phyloP scores from a whole-genome alignment of 169 alveolate species.

The Perkinsus olseni region DNA sequence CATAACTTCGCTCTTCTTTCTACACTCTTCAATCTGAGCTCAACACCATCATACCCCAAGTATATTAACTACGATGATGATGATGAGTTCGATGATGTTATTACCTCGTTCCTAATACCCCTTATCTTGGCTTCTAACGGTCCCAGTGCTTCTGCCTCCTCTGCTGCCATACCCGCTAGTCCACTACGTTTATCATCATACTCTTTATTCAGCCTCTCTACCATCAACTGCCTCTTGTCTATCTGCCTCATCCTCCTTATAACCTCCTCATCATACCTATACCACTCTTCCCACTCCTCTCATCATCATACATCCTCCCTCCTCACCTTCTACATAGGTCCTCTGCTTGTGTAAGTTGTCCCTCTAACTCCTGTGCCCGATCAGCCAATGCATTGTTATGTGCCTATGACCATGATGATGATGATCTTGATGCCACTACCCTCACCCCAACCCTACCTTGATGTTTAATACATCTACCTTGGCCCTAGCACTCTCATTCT shows the following conservation, averaged over 20 bases:
- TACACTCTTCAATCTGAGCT: conserved; percentile 46
- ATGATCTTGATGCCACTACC: neutral
- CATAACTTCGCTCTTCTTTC: conserved; percentile 46
- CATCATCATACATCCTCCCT: neutral
- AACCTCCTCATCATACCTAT: conserved; percentile 46
- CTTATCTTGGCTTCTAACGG: conserved; percentile 53
- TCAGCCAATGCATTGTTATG: conserved; percentile 48
- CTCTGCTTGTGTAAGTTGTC: conserved; percentile 30
- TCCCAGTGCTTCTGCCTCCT: conserved; percentile 57
- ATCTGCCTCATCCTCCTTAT: conserved; percentile 53
- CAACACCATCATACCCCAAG: no score
- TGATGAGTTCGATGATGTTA: conserved; percentile 48
- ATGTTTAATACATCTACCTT: conserved; percentile 63
- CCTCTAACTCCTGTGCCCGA: conserved; percentile 43
- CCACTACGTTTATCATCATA: conserved; percentile 39
- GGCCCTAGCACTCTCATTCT: conserved; percentile 70
- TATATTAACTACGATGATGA: no score
- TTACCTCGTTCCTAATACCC: neutral
- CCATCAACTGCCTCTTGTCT: conserved; percentile 62
- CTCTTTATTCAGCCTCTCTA: conserved; percentile 62
- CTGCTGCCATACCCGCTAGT: conserved; percentile 34
- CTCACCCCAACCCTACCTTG: conserved; percentile 47
- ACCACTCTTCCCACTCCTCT: no score
- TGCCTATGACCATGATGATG: neutral
- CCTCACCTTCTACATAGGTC: neutral